A percentile compares a stretch with the other conserved stretches of the same genome.
phyloP scores from a whole-genome alignment of 2,329 filamentous ascomycete genomes.

The Corynespora cassiicola region DNA sequence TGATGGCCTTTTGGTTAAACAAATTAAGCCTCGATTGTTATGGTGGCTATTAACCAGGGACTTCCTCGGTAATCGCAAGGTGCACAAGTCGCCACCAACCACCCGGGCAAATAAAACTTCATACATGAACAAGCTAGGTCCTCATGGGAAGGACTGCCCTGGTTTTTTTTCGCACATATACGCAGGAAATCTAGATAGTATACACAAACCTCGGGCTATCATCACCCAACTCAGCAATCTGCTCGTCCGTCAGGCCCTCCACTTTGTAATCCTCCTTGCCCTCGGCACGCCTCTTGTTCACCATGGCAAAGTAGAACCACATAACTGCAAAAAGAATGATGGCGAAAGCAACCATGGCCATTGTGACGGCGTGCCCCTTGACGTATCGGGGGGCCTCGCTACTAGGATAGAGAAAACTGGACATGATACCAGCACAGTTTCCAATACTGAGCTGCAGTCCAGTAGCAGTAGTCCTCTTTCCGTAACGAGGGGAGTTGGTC shows the following conservation, averaged over 20 bases:
- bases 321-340: slow-evolving; percentile 45
- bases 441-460: slow-evolving; percentile 75
- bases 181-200: too few relatives aligned
- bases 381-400: slow-evolving; percentile 54
- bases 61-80: too few relatives aligned
- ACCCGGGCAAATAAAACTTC: too few relatives aligned
- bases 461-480: slow-evolving; percentile 75
- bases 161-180: too few relatives aligned
- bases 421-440: slow-evolving; percentile 75
- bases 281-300: slow-evolving; percentile 45
- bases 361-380: slow-evolving; percentile 59
- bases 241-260: slow-evolving; percentile 49
- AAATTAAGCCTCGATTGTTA: too few relatives aligned
- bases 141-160: too few relatives aligned
- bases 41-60: too few relatives aligned
- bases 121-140: too few relatives aligned
- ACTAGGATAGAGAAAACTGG: slow-evolving; percentile 65
- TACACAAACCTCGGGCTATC: slow-evolving; percentile 53
- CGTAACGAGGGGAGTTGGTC: slow-evolving; percentile 75
- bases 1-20: too few relatives aligned
- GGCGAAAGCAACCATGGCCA: slow-evolving; percentile 56
- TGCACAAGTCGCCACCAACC: too few relatives aligned
- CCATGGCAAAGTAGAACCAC: slow-evolving; percentile 45
- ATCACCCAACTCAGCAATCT: slow-evolving; percentile 54
- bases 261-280: slow-evolving; percentile 51